Percentiles rank a stretch among this genome's conserved stretches.
These are phyloP conservation scores for Zygotorulaspora mrakii DNA, from an alignment of 1,139 yeast genomes.

Conservation along the genomic window DNA sequence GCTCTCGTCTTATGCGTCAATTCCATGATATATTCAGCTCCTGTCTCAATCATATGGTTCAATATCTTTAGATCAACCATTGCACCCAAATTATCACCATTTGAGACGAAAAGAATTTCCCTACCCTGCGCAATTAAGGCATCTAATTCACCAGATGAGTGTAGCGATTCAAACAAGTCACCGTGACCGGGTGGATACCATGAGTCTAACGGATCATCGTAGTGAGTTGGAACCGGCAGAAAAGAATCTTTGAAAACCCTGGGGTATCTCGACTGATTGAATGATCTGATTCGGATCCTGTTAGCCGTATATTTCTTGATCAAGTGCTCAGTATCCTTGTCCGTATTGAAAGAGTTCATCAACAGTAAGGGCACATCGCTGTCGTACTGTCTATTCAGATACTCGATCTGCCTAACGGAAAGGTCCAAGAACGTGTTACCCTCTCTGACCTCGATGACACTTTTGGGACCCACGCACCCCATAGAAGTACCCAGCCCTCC, in stretches of 20 bases:
- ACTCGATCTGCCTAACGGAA: constrained; percentile 94
- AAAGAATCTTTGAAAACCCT: constrained; percentile 91
- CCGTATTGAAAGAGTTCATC: constrained; percentile 98
- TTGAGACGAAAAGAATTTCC: constrained; percentile 90
- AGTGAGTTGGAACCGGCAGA: constrained; percentile 83
- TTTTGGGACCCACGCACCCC: constrained; percentile 99
- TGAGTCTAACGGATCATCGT: constrained; percentile 69
- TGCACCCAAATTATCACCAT: constrained; percentile 98
- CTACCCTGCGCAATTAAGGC: constrained; percentile 88
- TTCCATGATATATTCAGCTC: constrained; percentile 95
- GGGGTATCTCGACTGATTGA: constrained; percentile 96
- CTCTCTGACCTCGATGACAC: constrained; percentile 96
- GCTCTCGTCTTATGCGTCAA: constrained; percentile 98
- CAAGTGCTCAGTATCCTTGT: constrained; percentile 89
- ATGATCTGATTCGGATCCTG: constrained; percentile 90
- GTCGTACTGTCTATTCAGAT: constrained; percentile 84
- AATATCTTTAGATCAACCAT: constrained; percentile 90
- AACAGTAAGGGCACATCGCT: constrained; percentile 92
- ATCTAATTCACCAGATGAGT: constrained; percentile 89
- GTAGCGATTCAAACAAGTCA: constrained; percentile 87
- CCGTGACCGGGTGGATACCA: constrained; percentile 99
- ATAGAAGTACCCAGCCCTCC: constrained; percentile 99
- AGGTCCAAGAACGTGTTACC: constrained; percentile 96
- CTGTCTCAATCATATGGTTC: constrained; percentile 88
- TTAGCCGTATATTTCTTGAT: constrained; percentile 97